Percentiles rank a stretch among this genome's conserved stretches.
These are phyloP conservation scores for Anastatica hierochuntica DNA, from an alignment of 345 rosid genomes.

Conservation along the genomic window DNA sequence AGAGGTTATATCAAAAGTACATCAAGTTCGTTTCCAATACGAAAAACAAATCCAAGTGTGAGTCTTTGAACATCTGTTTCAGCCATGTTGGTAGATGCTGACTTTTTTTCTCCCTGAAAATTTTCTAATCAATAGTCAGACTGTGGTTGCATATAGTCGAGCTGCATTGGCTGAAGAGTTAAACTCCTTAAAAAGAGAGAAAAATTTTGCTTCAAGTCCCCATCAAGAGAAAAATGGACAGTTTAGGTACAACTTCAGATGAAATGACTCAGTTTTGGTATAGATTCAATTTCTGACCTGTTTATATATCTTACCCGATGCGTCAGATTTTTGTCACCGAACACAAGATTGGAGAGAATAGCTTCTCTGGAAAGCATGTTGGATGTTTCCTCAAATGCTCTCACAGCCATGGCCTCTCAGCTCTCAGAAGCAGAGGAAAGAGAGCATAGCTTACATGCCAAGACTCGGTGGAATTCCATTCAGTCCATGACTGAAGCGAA, in stretches of 20 bases:
- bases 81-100: background rate
- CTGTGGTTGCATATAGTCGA: slow-evolving; percentile 33
- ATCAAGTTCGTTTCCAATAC: slow-evolving; percentile 59
- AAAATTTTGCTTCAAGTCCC: slow-evolving; percentile 43
- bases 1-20: slow-evolving; percentile 63
- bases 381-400: slow-evolving; percentile 58
- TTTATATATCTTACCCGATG: no score
- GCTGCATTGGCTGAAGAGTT: slow-evolving; percentile 62
- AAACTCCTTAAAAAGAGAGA: slow-evolving; percentile 44
- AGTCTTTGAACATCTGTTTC: slow-evolving; percentile 24
- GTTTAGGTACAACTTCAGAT: slow-evolving; percentile 34
- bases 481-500: slow-evolving; percentile 68
- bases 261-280: background rate
- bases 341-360: slow-evolving; percentile 53
- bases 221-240: slow-evolving; percentile 42
- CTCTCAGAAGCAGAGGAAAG: slow-evolving; percentile 77
- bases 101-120: background rate
- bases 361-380: slow-evolving; percentile 64
- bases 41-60: slow-evolving; percentile 78
- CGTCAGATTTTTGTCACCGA: slow-evolving; percentile 47
- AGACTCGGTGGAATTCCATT: slow-evolving; percentile 60
- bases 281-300: slow-evolving; percentile 19
- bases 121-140: background rate
- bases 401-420: slow-evolving; percentile 68
- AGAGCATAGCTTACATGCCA: slow-evolving; percentile 47